Percentiles rank a stretch among this genome's conserved stretches.
Conservation (phyloP, 495 filamentous ascomycete species). For the Thermothielavioides terrestris region DNA sequence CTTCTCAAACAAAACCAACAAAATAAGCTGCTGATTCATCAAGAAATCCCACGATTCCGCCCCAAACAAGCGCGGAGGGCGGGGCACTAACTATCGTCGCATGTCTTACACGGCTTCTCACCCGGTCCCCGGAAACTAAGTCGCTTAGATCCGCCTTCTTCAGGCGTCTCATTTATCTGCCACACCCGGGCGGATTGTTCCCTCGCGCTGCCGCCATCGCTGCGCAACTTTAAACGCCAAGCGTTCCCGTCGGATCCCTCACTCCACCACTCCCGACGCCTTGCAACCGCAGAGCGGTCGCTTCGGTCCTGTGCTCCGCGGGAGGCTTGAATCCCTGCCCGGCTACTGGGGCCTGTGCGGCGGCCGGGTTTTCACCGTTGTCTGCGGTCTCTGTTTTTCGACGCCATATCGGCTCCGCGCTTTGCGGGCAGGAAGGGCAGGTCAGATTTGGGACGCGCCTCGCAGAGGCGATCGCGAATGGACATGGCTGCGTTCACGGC, state of each 20-base stretch:
- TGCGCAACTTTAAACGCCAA: constrained; percentile 1
- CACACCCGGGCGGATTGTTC: constrained; percentile 8
- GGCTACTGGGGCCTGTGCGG: not conserved
- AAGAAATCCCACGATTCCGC: constrained; percentile 12
- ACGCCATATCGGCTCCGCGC: not conserved
- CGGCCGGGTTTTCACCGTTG: not conserved
- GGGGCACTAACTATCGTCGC: not conserved
- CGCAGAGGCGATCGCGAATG: constrained; percentile 17
- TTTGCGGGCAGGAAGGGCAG: not conserved
- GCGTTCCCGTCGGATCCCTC: not conserved
- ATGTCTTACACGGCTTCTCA: constrained; percentile 7
- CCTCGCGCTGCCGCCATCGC: constrained; percentile 1
- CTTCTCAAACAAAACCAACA: not conserved
- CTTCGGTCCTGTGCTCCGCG: not conserved
- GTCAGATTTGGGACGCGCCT: not conserved
- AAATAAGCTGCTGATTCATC: constrained; percentile 18
- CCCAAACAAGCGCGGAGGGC: not conserved
- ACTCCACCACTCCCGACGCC: not conserved
- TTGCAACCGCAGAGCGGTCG: constrained; percentile 1
- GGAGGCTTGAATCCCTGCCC: not conserved
- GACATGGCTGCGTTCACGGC: constrained; percentile 42
- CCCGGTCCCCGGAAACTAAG: not conserved
- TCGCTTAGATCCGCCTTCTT: constrained; percentile 10
- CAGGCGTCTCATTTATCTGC: constrained; percentile 17
- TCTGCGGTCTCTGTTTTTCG: not conserved